Base-by-base conservation (phyloP, 140 eudicot species). In the Oenanthe javanica region DNA sequence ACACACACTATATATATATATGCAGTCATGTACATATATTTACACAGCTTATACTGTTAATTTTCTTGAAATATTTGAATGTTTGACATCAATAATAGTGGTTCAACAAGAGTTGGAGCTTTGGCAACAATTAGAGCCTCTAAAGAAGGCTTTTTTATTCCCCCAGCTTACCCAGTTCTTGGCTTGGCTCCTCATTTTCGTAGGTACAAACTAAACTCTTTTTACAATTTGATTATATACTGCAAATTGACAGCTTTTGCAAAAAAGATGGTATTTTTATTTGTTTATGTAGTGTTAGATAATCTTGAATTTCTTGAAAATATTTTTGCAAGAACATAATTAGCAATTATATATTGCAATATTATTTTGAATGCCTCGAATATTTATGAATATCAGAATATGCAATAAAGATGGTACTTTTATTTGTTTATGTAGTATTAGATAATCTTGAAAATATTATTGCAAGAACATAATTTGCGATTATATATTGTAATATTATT, bases 141-240 rank as follows among this genome's bases (percentile, higher is more conserved):
- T 78, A 86, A 82, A 46, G 72, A 14, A 46, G 70, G 21, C n/a
- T 55, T 19, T 51, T 76, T 79, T 43, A 40, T 59, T 38, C 82
- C 77, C 73, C 82, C n/a, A 54, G 1, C 72, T 52, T 81, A 74
- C 25, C 70, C 89, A 19, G 66, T 14, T 15, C 81, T 80, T 57
- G 74, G 1, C 21, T 66, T 38, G 77, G 84, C 77, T 70, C 76
- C 36, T n/a, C 80, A 14, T 49, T 72, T 84, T 21, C 89, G 52
- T 63, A 87, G 90, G 87, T 87, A 82, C 36, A 55, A 79, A 46
- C 57, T 4, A 55, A 47, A 21, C 31, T 27, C 54, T n/a, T 52
- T 66, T 80, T 31, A 23, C 0, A 42, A 23, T 10, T 81, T 36
- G 6, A 80, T 48, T 36, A 45, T 11, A 43, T 72, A 42, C 47